Evolutionary conservation across 2,329 filamentous ascomycete genomes (phyloP).

Genomic region (Fusarium sp.): DNA sequence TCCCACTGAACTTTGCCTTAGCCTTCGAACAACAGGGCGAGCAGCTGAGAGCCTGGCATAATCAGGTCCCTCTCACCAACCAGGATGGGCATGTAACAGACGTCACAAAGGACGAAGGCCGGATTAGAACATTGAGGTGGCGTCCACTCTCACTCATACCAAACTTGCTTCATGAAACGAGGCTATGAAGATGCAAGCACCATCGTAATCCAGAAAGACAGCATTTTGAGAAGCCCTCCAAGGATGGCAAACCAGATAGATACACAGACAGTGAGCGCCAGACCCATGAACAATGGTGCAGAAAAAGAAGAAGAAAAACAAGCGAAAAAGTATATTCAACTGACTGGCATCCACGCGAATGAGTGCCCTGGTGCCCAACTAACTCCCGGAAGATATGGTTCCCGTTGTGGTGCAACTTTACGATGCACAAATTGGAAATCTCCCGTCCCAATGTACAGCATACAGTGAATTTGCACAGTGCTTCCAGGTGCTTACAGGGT

Average conservation of each 20-base stretch:
- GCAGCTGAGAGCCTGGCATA: slow-evolving; percentile 36
- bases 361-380: slow-evolving; percentile 28
- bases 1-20: neutral
- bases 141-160: slow-evolving; percentile 15
- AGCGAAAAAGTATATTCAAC: slow-evolving; percentile 26
- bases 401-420: slow-evolving; percentile 19
- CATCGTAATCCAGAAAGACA: neutral
- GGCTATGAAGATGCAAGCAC: neutral
- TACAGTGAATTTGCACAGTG: slow-evolving; percentile 41
- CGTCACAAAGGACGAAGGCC: slow-evolving; percentile 28
- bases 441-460: slow-evolving; percentile 16
- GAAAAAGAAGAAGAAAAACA: slow-evolving; percentile 23
- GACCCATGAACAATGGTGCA: neutral
- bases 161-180: neutral
- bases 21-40: slow-evolving; percentile 33
- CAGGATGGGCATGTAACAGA: slow-evolving; percentile 33
- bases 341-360: slow-evolving; percentile 42
- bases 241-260: neutral
- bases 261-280: neutral
- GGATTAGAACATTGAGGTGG: slow-evolving; percentile 19
- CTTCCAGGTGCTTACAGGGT: slow-evolving; percentile 13
- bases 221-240: neutral
- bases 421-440: slow-evolving; percentile 26
- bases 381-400: slow-evolving; percentile 26
- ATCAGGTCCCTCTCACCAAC: slow-evolving; percentile 19